A percentile compares a stretch with the other conserved stretches of the same genome.
Evolutionary conservation across 495 filamentous ascomycete genomes (phyloP).

Genomic region (Astrocystis sublimbata): DNA sequence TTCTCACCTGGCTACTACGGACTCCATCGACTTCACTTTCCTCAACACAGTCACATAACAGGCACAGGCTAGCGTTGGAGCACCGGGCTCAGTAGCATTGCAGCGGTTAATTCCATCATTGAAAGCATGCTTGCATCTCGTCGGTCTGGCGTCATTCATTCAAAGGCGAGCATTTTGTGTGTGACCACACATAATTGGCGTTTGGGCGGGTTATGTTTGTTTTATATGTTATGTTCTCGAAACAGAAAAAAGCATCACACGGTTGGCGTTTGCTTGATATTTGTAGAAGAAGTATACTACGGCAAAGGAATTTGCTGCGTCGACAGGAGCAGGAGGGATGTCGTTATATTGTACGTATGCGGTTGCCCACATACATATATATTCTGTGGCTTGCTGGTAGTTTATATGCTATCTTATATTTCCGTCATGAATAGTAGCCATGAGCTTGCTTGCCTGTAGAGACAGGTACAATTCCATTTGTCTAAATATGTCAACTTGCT

Average conservation of each 20-base stretch:
- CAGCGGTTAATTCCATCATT: constrained; percentile 1
- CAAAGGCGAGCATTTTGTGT: constrained; percentile 14
- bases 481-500: no score
- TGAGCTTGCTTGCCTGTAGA: not conserved
- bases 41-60: not conserved
- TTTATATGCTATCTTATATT: not conserved
- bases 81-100: not conserved
- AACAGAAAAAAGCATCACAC: constrained; percentile 15
- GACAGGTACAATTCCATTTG: not conserved
- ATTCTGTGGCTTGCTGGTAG: no score
- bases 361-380: no score
- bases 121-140: constrained; percentile 13
- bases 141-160: constrained; percentile 16
- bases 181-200: constrained; percentile 12
- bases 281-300: constrained; percentile 7
- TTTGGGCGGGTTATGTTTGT: constrained; percentile 7
- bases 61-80: not conserved
- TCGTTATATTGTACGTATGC: no score
- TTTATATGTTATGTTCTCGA: not conserved
- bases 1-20: not conserved
- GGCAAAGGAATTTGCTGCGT: no score
- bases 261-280: constrained; percentile 5
- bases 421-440: not conserved
- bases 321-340: not conserved
- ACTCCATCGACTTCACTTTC: not conserved